Conservation (phyloP, 495 filamentous ascomycete species). For the Penicillium cosmopolitanum region DNA sequence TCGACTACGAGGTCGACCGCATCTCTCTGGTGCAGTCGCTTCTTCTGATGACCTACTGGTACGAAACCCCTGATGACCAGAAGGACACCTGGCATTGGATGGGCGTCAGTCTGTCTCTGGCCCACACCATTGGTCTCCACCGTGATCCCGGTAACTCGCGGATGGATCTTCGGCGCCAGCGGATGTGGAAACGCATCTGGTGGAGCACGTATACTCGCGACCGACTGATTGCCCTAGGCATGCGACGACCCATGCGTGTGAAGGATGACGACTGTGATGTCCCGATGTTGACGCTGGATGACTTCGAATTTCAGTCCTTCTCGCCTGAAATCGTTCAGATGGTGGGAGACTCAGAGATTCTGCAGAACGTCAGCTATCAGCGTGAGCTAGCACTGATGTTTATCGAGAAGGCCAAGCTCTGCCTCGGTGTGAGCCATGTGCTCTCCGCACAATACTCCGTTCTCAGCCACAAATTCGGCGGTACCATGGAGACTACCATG, state of each 20-base stretch:
- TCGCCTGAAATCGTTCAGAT: conserved; percentile 67
- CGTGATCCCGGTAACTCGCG: conserved; percentile 75
- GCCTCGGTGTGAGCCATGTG: conserved; percentile 81
- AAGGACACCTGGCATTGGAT: conserved; percentile 95
- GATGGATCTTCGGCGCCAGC: conserved; percentile 70
- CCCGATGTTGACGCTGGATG: conserved; percentile 78
- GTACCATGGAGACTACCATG: conserved; percentile 78
- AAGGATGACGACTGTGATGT: conserved; percentile 90
- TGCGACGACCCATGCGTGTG: conserved; percentile 85
- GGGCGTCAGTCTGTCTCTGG: conserved; percentile 81
- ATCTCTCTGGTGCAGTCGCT: conserved; percentile 82
- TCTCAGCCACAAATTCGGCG: conserved; percentile 75
- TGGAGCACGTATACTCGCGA: conserved; percentile 94
- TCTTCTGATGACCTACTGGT: conserved; percentile 89
- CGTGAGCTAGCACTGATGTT: conserved; percentile 80
- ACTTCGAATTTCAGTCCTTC: conserved; percentile 77
- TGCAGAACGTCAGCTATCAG: conserved; percentile 67
- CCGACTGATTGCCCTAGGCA: conserved; percentile 83
- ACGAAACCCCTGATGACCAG: conserved; percentile 85
- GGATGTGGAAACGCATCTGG: conserved; percentile 90
- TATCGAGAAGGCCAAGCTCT: conserved; percentile 90
- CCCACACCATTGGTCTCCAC: conserved; percentile 83
- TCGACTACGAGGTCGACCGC: conserved; percentile 82
- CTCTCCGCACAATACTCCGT: conserved; percentile 88
- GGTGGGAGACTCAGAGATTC: conserved; percentile 64